Base-by-base conservation (phyloP, 306 rosid genomes). In the Gynostemma pentaphyllum region DNA sequence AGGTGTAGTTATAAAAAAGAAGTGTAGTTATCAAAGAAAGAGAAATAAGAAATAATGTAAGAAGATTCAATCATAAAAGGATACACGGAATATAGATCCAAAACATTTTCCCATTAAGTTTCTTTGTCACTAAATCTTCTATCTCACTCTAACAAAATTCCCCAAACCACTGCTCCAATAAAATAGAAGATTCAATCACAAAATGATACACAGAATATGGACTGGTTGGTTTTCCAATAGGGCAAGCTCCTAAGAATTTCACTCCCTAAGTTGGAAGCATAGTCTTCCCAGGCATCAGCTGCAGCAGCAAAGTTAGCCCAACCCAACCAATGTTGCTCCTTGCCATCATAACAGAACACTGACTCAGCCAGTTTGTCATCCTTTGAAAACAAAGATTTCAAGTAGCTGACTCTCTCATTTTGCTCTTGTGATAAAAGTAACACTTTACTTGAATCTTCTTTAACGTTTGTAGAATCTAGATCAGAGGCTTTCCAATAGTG, bases 161-260 rank as follows among this genome's bases (percentile, higher is more conserved):
- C n/a, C n/a, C n/a, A n/a, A n/a, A n/a, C n/a, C n/a, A n/a, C n/a
- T n/a, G n/a, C n/a, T n/a, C n/a, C n/a, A n/a, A n/a, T n/a, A n/a
- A 30, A 55, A 15, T 55, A 37, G 14, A 1, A 18, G 44, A 21
- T 21, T 59, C 32, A 53, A 54, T 37, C n/a, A 24, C 12, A 19
- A 26, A 53, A 29, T 52, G 79, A 82, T 52, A 80, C 82, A 19
- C 28, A 68, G 70, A 77, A 86, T 39, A 92, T 75, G 45, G 90
- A 80, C 49, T 86, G 85, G 22, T 78, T 85, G 42, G 57, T 34
- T 76, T 21, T 92, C 95, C 95, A 92, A 72, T 66, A 51, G 46
- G 80, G 83, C 4, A 84, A 60, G 76, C 81, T 78, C 47, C 61
- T 61, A 60, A 74, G 59, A 59, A 83, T 57, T 69, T 86, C 74